Conservation (phyloP, 169 alveolate genomes). For the Blepharisma undulans region DNA sequence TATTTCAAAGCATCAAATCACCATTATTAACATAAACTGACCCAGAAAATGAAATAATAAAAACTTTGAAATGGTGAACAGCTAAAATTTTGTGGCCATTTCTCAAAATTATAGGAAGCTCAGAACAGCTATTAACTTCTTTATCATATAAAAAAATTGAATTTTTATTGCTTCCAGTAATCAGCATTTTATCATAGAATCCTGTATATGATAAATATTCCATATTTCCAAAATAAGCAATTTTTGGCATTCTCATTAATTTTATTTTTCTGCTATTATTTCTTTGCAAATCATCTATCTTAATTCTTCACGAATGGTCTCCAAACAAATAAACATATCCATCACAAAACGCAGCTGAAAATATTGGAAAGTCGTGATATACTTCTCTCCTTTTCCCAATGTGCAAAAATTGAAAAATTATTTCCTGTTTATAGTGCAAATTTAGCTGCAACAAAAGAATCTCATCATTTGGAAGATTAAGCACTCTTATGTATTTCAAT, state of each 20-base stretch:
- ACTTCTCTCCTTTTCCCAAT: too few relatives aligned
- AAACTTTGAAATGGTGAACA: background rate
- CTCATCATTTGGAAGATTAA: too few relatives aligned
- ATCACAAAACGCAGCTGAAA: background rate
- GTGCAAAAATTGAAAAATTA: too few relatives aligned
- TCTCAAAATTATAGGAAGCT: background rate
- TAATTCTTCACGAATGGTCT: background rate
- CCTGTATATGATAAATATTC: background rate
- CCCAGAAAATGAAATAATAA: background rate
- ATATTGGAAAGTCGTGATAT: too few relatives aligned
- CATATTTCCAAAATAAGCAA: too few relatives aligned
- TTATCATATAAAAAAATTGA: background rate
- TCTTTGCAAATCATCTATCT: background rate
- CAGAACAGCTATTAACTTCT: background rate
- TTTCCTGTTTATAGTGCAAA: too few relatives aligned
- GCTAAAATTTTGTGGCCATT: background rate
- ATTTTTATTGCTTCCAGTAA: background rate
- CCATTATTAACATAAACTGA: background rate
- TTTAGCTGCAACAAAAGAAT: too few relatives aligned
- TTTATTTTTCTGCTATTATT: too few relatives aligned
- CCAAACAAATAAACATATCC: background rate
- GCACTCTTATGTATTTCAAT: too few relatives aligned
- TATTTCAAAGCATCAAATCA: background rate
- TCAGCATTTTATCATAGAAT: background rate
- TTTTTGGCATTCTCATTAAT: background rate